Base-by-base conservation (phyloP, 1,139 yeast genomes). In the Hyphopichia khmerensis region DNA sequence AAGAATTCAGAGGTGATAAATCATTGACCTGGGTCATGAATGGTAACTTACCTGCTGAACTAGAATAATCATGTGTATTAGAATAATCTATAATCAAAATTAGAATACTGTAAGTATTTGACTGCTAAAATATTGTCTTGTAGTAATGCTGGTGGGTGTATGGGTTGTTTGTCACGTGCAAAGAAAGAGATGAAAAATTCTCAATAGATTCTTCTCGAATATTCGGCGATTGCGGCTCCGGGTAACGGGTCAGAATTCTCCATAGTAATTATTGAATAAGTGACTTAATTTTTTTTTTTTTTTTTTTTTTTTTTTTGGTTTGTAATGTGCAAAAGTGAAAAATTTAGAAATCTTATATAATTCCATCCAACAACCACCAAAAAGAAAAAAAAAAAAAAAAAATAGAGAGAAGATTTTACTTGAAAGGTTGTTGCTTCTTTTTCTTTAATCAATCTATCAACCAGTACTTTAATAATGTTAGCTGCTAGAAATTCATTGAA, bases 11-110 rank as follows among this genome's bases (percentile, higher is more conserved):
- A 31, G 76, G 74, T 32, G 75, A 71, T 42, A 71, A 70, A 54
- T 65, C 72, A 30, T 62, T 73, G 43, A 72, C 79, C 4, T 73
- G 79, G 79, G 69, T 73, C 18, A 73, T 73, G 79, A 73, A 73
- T 50, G 79, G 79, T 8, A 68, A 72, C 47, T 57, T 72, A 17
- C 79, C 79, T 3, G 56, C 57, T 3, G 77, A 72, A 48, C 54
- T 72, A 40, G 46, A 48, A 8, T 38, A 17, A 27, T 6, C 9
- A n/a, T n/a, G n/a, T n/a, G n/a, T n/a, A n/a, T n/a, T n/a, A n/a
- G n/a, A n/a, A 8, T 9, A 11, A 24, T 11, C 8, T 24, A 8
- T 24, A n/a, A n/a, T n/a, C n/a, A n/a, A n/a, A n/a, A n/a, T 24
- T 8, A 11, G 8, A n/a, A n/a, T n/a, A n/a, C 31, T 27, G 10